Percentiles rank a stretch among this genome's conserved stretches.
Conservation (phyloP, 257 asterid species). For the Capsicum pubescens region DNA sequence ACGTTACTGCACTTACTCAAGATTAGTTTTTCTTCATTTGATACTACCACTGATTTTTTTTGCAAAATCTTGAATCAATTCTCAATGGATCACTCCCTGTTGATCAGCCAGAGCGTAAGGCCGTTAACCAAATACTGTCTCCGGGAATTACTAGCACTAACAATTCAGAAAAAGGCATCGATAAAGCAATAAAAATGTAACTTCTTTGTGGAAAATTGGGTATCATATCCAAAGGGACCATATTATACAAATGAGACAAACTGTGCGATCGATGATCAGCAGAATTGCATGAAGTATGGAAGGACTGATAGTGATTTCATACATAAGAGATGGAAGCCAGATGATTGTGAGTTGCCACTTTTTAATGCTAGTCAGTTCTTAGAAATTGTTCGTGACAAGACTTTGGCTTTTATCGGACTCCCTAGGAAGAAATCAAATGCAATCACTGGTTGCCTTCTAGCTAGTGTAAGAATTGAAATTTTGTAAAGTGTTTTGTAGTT, state of each 20-base stretch:
- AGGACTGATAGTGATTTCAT: conserved; percentile 35
- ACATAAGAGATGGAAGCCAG: conserved; percentile 40
- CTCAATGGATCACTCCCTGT: neutral
- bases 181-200: conserved; percentile 14
- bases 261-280: conserved; percentile 37
- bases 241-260: conserved; percentile 34
- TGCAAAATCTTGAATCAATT: conserved; percentile 18
- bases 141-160: neutral
- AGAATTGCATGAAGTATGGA: conserved; percentile 41
- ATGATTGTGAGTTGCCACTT: conserved; percentile 37
- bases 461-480: conserved; percentile 29
- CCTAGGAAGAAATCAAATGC: conserved; percentile 41
- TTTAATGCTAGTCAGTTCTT: conserved; percentile 34
- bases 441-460: conserved; percentile 40
- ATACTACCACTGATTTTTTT: neutral
- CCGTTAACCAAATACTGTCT: neutral
- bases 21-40: conserved; percentile 20
- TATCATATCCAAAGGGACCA: conserved; percentile 29
- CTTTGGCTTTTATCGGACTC: conserved; percentile 41
- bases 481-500: too few species aligned
- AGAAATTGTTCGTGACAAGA: conserved; percentile 36
- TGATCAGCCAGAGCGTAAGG: neutral
- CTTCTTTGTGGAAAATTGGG: conserved; percentile 33
- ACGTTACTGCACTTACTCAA: conserved; percentile 29
- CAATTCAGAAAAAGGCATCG: neutral